Base-by-base conservation (phyloP, 2,329 filamentous ascomycete genomes). In the Dryadomyces quercivorus region DNA sequence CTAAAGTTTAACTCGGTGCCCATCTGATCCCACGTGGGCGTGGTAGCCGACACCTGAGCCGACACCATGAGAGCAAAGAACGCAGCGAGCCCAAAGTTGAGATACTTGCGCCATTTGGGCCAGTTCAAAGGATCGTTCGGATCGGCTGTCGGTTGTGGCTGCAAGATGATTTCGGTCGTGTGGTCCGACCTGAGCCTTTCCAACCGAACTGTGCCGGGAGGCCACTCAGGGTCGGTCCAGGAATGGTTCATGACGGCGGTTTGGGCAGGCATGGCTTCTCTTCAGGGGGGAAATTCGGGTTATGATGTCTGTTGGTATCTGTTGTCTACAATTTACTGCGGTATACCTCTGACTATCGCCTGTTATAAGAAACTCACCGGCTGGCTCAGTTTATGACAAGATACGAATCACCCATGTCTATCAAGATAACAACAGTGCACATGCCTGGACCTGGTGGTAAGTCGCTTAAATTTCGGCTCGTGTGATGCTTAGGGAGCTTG, bases 81-180 rank as follows among this genome's bases (percentile, higher is more conserved):
- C 5, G 75, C 75, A 0, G 72, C 77, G 16, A 78, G 64, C 52
- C 65, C 61, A 13, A 75, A 74, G 47, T 75, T 73, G 61, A 76
- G 78, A 57, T 71, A 70, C 52, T 76, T 75, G 58, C 73, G 74
- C 61, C 58, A 57, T 5, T 59, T 59, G 7, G 59, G 63, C 68
- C 68, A 75, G 58, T 76, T 79, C 31, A 80, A 64, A 2, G 76
- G 76, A 56, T 79, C 76, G 49, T 77, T 73, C 3, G 74, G 71
- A 57, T 78, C 73, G 13, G 63, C 61, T 0, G 72, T 74, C 1
- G 76, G 76, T 0, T 68, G 67, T 2, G 77, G 77, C 12, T 78
- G 68, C 18, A 80, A 64, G 16, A 79, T 71, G 53, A 76, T 73
- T 52, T 76, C 70, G 57, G 73, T 68, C 16, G 69, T 74, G 38